phyloP scores from a whole-genome alignment of 2,329 filamentous ascomycete genomes.

The Aspergillus spinulosporus region DNA sequence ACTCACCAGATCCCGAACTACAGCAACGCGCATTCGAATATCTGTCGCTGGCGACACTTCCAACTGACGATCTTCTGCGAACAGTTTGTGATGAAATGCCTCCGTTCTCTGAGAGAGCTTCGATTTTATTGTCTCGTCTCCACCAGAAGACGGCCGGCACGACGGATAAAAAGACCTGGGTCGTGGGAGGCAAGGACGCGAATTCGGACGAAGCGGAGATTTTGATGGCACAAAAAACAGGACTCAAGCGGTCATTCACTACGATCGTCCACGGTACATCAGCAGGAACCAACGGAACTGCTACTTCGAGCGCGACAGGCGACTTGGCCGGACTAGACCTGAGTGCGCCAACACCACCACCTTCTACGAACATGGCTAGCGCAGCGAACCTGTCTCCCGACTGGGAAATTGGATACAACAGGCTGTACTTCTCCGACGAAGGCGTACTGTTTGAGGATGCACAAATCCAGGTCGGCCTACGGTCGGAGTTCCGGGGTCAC shows the following conservation, averaged over 20 bases:
- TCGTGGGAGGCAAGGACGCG: conserved; percentile 94
- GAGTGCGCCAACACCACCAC: conserved; percentile 56
- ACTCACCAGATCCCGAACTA: conserved; percentile 90
- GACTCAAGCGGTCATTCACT: conserved; percentile 83
- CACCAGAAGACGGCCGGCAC: conserved; percentile 93
- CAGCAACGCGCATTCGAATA: conserved; percentile 98
- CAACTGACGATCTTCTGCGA: conserved; percentile 85
- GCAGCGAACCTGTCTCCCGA: conserved; percentile 90
- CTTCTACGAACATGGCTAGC: conserved; percentile 80
- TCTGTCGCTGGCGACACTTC: conserved; percentile 76
- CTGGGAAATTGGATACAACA: conserved; percentile 89
- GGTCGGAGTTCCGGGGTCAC: conserved; percentile 92
- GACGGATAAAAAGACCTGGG: conserved; percentile 94
- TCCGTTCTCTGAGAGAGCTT: conserved; percentile 91
- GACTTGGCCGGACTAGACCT: conserved; percentile 85
- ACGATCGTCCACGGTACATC: conserved; percentile 49
- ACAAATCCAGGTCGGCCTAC: conserved; percentile 86
- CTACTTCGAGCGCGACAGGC: conserved; percentile 51
- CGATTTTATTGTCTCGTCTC: conserved; percentile 83
- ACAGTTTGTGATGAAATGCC: conserved; percentile 99
- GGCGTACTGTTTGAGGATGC: conserved; percentile 93
- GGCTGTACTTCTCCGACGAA: conserved; percentile 74
- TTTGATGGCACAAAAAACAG: conserved; percentile 74
- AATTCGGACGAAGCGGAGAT: conserved; percentile 80
- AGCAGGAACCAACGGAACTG: conserved; percentile 36